These are phyloP conservation scores for Tylopilus sp. DNA, from an alignment of 768 basidiomycete species.

Conservation along the genomic window DNA sequence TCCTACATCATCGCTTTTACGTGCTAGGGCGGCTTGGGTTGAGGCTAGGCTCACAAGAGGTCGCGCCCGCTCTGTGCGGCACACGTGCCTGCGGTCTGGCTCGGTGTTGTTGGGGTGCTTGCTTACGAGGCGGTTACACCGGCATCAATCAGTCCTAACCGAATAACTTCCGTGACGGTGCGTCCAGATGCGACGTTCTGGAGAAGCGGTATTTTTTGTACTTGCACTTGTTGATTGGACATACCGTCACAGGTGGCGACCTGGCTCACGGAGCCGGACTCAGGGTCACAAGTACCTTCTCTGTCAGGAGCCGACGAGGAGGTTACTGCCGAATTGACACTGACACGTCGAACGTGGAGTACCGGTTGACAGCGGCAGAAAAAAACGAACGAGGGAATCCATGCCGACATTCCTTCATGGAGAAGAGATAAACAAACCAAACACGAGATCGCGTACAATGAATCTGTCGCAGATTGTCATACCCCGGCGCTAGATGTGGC, in stretches of 20 bases:
- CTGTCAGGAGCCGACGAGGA: slow-evolving; percentile 2
- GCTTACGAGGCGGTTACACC: too few relatives aligned
- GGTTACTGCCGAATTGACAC: neutral
- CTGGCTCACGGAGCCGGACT: slow-evolving; percentile 2
- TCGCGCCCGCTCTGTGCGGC: too few relatives aligned
- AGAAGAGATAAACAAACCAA: slow-evolving; percentile 2
- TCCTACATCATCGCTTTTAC: too few relatives aligned
- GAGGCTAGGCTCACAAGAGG: too few relatives aligned
- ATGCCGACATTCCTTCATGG: slow-evolving; percentile 13
- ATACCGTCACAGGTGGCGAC: neutral
- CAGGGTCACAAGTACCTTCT: neutral
- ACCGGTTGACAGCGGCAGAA: neutral
- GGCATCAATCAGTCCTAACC: too few relatives aligned
- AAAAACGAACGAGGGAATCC: neutral
- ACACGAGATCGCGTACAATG: slow-evolving; percentile 4
- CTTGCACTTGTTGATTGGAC: neutral
- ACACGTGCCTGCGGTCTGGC: too few relatives aligned
- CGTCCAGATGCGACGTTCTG: too few relatives aligned
- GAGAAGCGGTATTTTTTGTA: neutral
- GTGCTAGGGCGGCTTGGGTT: too few relatives aligned
- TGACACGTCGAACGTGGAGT: neutral
- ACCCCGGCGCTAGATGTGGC: neutral
- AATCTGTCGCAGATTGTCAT: slow-evolving; percentile 4
- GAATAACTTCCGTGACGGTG: too few relatives aligned
- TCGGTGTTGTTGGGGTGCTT: too few relatives aligned